Percentiles rank a stretch among this genome's conserved stretches.
These are phyloP conservation scores for Tolypocladium paradoxum DNA, from an alignment of 2,329 filamentous ascomycete species.

Conservation along the genomic window DNA sequence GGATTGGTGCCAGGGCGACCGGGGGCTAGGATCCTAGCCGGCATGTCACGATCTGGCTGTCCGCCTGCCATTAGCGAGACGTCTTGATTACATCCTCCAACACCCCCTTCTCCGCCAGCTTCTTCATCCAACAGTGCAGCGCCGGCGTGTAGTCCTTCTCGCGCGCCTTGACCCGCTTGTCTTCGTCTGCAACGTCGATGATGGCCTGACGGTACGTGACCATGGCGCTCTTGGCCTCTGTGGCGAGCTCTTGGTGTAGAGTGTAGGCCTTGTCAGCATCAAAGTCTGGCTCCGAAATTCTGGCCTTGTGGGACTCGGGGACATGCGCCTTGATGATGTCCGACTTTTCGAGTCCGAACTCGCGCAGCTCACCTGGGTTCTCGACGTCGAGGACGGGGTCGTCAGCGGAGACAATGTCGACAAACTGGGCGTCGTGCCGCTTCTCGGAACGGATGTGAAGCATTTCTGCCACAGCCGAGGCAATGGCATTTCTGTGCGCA, in stretches of 20 bases:
- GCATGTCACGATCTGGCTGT: too few species aligned
- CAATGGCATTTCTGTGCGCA: constrained; percentile 35
- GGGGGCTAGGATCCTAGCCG: too few species aligned
- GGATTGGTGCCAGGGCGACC: too few species aligned
- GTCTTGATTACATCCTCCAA: constrained; percentile 33
- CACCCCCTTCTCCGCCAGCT: constrained; percentile 55
- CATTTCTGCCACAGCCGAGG: constrained; percentile 28
- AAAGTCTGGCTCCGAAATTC: constrained; percentile 4
- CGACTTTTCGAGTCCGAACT: constrained; percentile 16
- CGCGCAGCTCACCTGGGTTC: constrained; percentile 13
- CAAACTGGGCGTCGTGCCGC: constrained; percentile 9
- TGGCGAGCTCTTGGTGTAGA: constrained; percentile 26
- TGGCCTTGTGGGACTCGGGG: constrained; percentile 6
- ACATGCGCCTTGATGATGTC: constrained; percentile 13
- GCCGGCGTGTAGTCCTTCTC: constrained; percentile 60
- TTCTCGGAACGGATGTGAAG: constrained; percentile 24
- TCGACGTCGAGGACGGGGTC: constrained; percentile 11
- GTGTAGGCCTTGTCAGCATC: constrained; percentile 17
- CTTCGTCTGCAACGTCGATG: constrained; percentile 32
- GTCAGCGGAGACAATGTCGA: constrained; percentile 11
- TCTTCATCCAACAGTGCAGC: constrained; percentile 58
- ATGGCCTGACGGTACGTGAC: constrained; percentile 38
- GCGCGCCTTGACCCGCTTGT: constrained; percentile 40
- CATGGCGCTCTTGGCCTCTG: constrained; percentile 30
- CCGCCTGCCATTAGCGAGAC: constrained; percentile 4